Evolutionary conservation across 73 alveolate species (phyloP), one percentile per base, ranked within the genome.

Genomic region (Stentor coeruleus): DNA sequence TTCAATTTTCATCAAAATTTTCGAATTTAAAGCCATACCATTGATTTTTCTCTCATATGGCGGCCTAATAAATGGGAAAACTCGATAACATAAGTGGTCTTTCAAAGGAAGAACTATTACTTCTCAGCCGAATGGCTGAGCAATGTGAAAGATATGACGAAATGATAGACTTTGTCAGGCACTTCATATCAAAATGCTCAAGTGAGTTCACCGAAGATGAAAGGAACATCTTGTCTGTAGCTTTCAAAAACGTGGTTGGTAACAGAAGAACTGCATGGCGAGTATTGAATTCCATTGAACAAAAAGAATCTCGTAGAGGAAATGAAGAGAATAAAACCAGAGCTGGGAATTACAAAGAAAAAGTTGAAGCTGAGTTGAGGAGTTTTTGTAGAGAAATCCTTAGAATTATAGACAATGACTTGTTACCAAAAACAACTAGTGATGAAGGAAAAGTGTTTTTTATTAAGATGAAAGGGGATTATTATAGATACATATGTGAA

Each of bases 391-490:
- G 85, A 72, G 94, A 89, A 79, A 91, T 94, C 66, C 55, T 94
- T n/a, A 85, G 76, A 0, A 86, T 93, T 6, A 83, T 94, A 28
- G 91, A 91, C 58, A 81, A 91, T 36, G 91, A 85, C 77, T 81
- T 92, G 79, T 76, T 90, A 58, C 87, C 90, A 58, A 85, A 89
- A 36, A 84, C 95, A 26, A 66, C 86, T n/a, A 72, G 82, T 40
- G 96, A 88, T 39, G 98, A 94, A 81, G 91, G 93, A 58, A 88
- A 86, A 81, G 96, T 91, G 58, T 94, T 94, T 82, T 93, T 85
- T 86, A 85, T 87, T 73, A 95, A 95, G 83, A 95, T 95, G 99
- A 95, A 93, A 85, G 99, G 99, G 3, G 99, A 95, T 87, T 95
- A 95, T 84, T 93, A 86, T 84, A 91, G 99, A 85, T 95, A 95